Base-by-base conservation (phyloP, 2,329 filamentous ascomycete species). In the Colletotrichum karsti region DNA sequence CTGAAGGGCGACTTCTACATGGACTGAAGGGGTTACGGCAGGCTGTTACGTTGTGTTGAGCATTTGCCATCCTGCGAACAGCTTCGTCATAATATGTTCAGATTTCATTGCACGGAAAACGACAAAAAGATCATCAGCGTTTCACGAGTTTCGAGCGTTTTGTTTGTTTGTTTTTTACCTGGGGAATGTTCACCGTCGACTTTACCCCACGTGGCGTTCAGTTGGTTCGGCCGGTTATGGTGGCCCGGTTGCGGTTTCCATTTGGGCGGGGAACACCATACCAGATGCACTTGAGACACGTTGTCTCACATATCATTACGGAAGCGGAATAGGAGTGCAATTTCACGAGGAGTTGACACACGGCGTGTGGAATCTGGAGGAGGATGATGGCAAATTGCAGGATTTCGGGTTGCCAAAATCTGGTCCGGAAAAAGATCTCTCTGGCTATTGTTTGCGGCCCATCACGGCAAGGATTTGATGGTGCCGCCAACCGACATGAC, bases 1-100 rank as follows among this genome's bases (percentile, higher is more conserved):
- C 87, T 99, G 73, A 96, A 97, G 83, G 96, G 95, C 50, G 96
- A 99, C 77, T 98, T 99, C 76, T 96, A 96, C 84, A 98, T 98
- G 94, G 95, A 98, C 77, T 97, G 85, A 85, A 69, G 22, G n/a
- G n/a, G 18, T 35, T 6, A 7, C 13, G 39, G 24, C 30, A 24
- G 44, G 24, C 44, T 54, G 24, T 39, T 24, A 37, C 41, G 26
- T 51, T 33, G 42, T 35, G 62, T 55, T 51, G 13, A 66, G 10
- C 7, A 44, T 35, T 9, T 18, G 50, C 55, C 51, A 59, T 53
- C 18, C 24, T 39, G 8, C 9, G n/a, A 48, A 63, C 35, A 42
- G 51, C 37, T 35, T 26, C 35, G 51, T 39, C 26, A 13, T 22
- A 37, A 48, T 35, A 30, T 9, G 42, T n/a, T 35, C 39, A 39